Conservation (phyloP, 345 rosid species). For the Hirschfeldia incana region DNA sequence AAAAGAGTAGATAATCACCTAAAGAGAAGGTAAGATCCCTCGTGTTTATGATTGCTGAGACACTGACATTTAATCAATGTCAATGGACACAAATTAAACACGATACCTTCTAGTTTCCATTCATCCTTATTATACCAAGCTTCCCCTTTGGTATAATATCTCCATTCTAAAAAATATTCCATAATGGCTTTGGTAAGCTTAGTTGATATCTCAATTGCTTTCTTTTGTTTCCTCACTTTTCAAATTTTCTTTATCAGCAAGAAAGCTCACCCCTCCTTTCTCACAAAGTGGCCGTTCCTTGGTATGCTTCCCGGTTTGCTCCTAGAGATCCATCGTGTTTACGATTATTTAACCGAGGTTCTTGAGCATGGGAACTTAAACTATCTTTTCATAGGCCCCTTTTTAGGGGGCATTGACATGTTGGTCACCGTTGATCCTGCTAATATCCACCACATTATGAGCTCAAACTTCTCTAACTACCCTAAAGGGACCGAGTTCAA, state of each 20-base stretch:
- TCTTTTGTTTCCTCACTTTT: conserved; percentile 38
- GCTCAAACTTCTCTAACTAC: conserved; percentile 54
- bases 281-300: conserved; percentile 49
- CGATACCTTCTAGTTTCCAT: not conserved
- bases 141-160: not conserved
- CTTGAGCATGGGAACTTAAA: conserved; percentile 34
- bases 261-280: conserved; percentile 22
- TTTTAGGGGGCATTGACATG: conserved; percentile 40
- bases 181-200: conserved; percentile 33
- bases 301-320: conserved; percentile 60
- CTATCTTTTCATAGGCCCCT: conserved; percentile 44
- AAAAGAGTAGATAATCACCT: conserved; percentile 9
- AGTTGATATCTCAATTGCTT: conserved; percentile 42
- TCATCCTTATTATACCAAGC: not conserved
- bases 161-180: not conserved
- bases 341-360: conserved; percentile 38
- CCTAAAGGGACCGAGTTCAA: conserved; percentile 62
- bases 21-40: conserved; percentile 2
- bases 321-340: conserved; percentile 35
- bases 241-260: conserved; percentile 9
- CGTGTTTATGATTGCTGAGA: conserved; percentile 6
- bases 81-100: not conserved
- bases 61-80: conserved; percentile 14
- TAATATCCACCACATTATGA: conserved; percentile 59
- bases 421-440: conserved; percentile 53